Evolutionary conservation across 1,284 basidiomycete genomes (phyloP), one percentile per base, ranked within the genome.

Genomic region (Malassezia japonica): DNA sequence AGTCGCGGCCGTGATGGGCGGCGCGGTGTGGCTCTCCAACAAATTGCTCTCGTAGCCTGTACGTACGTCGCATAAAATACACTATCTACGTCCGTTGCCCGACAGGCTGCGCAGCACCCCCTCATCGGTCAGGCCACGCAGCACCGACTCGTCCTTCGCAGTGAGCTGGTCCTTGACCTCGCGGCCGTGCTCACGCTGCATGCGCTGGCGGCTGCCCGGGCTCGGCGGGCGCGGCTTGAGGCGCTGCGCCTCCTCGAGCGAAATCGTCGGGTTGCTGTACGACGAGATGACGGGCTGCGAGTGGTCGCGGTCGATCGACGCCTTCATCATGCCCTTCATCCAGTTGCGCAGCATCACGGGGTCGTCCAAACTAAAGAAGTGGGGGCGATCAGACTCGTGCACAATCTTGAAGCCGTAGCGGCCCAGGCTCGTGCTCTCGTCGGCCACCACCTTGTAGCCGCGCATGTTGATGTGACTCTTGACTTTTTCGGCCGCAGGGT

Each of bases 251-350:
- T 95, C 87, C 34, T 84, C 82, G 33, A 99, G 80, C 2, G 90
- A 87, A 31, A 99, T 96, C 2, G 91, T 98, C 2, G 90, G 87
- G 52, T 96, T 90, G 72, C 95, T 95, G 77, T 88, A 91, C 1
- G 89, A 94, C 6, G 91, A 95, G 21, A 95, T 84, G 48, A 98
- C 91, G 21, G 91, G 87, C 53, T 64, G 57, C 29, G 24, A 38
- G 20, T 12, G 57, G 47, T 72, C 70, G 49, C 94, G 78, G 15
- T 82, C 85, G 65, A 99, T 99, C 4, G 92, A 96, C 2, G 90
- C 86, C 75, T 98, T 99, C 87, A 96, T 95, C 64, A 99, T 81
- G 9, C 89, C 87, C 78, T 98, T 98, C 92, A 98, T 98, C 94
- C 94, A 99, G 61, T 89, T 88, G 12, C 94, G 81, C 40, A 95